Evolutionary conservation across 2,329 filamentous ascomycete genomes (phyloP), one percentile per base, ranked within the genome.

Genomic region (Fusarium transvaalense): DNA sequence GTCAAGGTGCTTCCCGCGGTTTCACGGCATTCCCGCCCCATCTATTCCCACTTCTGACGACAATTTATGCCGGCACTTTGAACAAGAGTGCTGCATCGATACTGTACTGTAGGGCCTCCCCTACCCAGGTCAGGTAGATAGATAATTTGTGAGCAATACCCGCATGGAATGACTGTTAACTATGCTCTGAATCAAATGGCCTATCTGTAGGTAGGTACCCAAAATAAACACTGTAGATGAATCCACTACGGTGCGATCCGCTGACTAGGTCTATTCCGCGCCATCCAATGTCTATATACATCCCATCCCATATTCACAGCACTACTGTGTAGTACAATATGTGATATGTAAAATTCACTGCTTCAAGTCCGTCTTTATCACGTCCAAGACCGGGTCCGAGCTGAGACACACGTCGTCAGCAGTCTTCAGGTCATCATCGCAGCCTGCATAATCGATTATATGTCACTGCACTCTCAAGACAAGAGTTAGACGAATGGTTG

Each of bases 11-110:
- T 38, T 69, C 66, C 56, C 61, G 47, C 61, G 32, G 61, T 57
- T 66, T 66, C 63, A 55, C 61, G 62, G 63, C 62, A 66, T 62
- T 63, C 52, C 56, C 70, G 52, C 68, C 70, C 62, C 62, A 66
- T 68, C 68, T 57, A 69, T 69, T 65, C 58, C 71, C 68, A 67
- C 60, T 50, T 60, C 55, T 71, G 59, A 57, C 50, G 46, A 70
- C 51, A 61, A 61, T 55, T 70, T 39, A 69, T 69, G 67, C 67
- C 67, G 67, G 67, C 25, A 69, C 51, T 70, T 39, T 64, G 51
- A 14, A 47, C 21, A 21, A 35, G 42, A 47, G 51, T 55, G 51
- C 31, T 55, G 51, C 51, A 55, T 47, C 51, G 31, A 51, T 37
- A 55, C 27, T 27, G 23, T 47, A 25, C 23, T 25, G 23, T 29